Percentiles rank a stretch among this genome's conserved stretches.
Conservation (phyloP, 768 basidiomycete genomes). For the Pisolithus microcarpus region DNA sequence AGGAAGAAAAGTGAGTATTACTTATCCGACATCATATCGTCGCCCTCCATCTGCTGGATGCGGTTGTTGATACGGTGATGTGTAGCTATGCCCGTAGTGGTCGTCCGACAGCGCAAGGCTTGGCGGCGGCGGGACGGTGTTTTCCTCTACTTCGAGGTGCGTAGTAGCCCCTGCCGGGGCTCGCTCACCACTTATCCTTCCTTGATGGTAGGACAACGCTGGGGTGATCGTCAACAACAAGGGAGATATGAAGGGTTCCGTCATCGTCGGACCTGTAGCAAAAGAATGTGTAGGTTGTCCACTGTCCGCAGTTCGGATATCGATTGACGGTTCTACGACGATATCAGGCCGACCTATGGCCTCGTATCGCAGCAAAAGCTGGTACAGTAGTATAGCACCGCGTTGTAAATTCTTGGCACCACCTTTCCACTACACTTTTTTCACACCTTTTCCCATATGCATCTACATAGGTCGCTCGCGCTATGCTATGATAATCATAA, state of each 20-base stretch:
- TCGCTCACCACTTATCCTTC: background rate
- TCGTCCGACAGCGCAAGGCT: constrained; percentile 95
- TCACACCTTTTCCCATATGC: background rate
- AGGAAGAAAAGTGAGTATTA: constrained; percentile 91
- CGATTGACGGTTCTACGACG: background rate
- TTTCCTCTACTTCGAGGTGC: constrained; percentile 95
- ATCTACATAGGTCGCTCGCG: background rate
- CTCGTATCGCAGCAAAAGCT: constrained; percentile 98
- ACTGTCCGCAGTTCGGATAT: background rate
- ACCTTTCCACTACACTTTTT: background rate
- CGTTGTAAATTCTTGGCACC: background rate
- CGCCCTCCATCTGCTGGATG: background rate
- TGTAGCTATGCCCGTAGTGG: constrained; percentile 91
- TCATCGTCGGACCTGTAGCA: constrained; percentile 94
- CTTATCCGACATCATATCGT: background rate
- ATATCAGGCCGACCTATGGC: constrained; percentile 89
- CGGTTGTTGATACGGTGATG: constrained; percentile 4
- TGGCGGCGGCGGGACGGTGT: constrained; percentile 98
- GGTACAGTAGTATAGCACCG: constrained; percentile 88
- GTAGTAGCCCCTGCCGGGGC: constrained; percentile 9
- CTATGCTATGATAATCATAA: background rate
- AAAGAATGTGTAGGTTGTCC: constrained; percentile 88
- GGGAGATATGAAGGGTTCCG: constrained; percentile 99
- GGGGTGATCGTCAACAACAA: constrained; percentile 98
- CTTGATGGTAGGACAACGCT: constrained; percentile 66